Base-by-base conservation (phyloP, 805 yeast species). In the Candida palmyrensis region DNA sequence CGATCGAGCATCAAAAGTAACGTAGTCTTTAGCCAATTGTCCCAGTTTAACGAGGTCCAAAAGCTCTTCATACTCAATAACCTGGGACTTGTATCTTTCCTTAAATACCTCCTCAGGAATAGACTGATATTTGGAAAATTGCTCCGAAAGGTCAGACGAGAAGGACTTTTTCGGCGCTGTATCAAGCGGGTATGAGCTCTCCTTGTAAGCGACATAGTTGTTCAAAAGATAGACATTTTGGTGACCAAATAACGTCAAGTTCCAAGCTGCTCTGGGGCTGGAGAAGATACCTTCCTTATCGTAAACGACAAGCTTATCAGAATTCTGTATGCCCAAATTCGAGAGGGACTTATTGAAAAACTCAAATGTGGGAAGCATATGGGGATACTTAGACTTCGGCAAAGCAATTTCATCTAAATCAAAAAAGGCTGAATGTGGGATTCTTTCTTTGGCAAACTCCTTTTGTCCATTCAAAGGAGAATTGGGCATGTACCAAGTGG, bases 401-500 rank as follows among this genome's bases (percentile, higher is more conserved):
- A 83, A 84, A 34, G 75, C 75, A 33, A 85, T 60, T 15, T 61
- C 74, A 44, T 86, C 96, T 32, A 90, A 74, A 48, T 87, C 95
- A 47, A 88, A 83, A 56, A 70, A 86, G 3, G 77, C 76, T 0
- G 96, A 71, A 6, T 73, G 63, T 11, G 79, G 78, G 7, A 83
- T 59, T 40, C 97, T 72, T 33, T 71, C 77, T 16, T 65, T 53
- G 27, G 61, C 57, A 49, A 70, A 80, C 52, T 87, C 86, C 14
- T 70, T 64, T 24, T 54, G 57, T 0, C 82, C 89, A 42, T 74
- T 67, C 27, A 73, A 66, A 8, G 81, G 79, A 25, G 61, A 65
- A 48, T 79, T 81, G 30, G 97, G 96, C 75, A 90, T 71, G 56
- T 79, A 87, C 97, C 97, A 92, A 0, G 97, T 79, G 4, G 94